Base-by-base conservation (phyloP, 345 rosid species). In the Camelina hispida region DNA sequence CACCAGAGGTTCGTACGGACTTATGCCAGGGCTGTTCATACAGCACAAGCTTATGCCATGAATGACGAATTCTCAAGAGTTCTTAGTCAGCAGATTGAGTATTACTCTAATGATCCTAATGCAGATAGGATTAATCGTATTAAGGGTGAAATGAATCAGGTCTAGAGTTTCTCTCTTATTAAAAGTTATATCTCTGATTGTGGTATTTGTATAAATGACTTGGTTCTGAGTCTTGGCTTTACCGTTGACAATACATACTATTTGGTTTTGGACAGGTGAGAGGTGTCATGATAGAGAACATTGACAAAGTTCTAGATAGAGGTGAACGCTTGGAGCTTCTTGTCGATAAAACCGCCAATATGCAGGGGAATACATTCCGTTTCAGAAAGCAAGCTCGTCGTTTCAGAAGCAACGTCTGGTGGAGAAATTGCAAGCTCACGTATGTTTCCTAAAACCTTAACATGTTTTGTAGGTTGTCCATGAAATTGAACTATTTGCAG, bases 51-150 rank as follows among this genome's bases (percentile, higher is more conserved):
- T 42, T 95, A 95, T 78, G 94, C 97, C 1, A 89, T 95, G 99
- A 95, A 92, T 72, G 98, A 95, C 51, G 99, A 95, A 20, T 95
- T 95, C 69, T 95, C 99, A 0, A 87, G 98, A 85, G 97, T 92
- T 69, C 85, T 95, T 77, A 97, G 84, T 81, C 98, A 92, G 83
- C 98, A 95, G 84, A 95, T 95, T 94, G 99, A 89, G 69, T 90
- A 90, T 65, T 95, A 88, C 87, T 92, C 99, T 34, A 89, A 90
- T 74, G 91, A 92, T 80, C 99, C 94, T 35, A 88, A 84, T 69
- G 91, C 94, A 17, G 97, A 95, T 73, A 86, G 96, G 52, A 90
- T 95, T 62, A 88, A 74, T 70, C 93, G 97, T 73, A 90, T 92
- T 23, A 87, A 93, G 78, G 96, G 91, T 17, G 94, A 92, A 87